Evolutionary conservation across 225 moss, liverwort and hornwort genomes (phyloP), one percentile per base, ranked within the genome.

Genomic region (Marchantia polymorpha): DNA sequence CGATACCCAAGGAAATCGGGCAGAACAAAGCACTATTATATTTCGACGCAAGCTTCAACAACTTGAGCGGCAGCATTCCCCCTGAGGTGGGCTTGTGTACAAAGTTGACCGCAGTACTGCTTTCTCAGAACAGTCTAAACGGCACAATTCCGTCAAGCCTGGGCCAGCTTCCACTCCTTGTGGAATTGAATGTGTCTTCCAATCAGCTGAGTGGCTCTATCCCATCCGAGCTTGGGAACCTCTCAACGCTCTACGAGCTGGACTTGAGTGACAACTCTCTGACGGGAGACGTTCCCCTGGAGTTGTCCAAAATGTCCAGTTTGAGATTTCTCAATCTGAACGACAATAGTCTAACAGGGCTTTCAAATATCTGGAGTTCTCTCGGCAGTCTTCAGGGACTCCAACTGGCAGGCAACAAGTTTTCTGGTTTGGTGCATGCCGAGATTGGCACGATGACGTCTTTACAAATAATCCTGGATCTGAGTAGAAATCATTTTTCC

Each of bases 61-160:
- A 56, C 19, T 56, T 56, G 13, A 13, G 14, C 56, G 56, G 56
- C 13, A 19, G 56, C 56, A 56, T 56, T 56, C 56, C 56, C 13
- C 7, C 25, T 26, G 25, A 20, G 22, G 1, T 56, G 19, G 56
- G 56, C 2, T 12, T 2, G 2, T 56, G 56, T 56, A 12, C 1
- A 13, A 6, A 56, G 56, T 19, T 56, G 56, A 19, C 4, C 2
- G 56, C 19, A 66, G 63, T 92, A 10, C 81, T 83, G 66, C 77
- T 92, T 20, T 64, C 64, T 15, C 16, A 15, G 17, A 82, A 82
- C 64, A 52, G 64, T 29, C 72, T 82, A 8, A 72, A 63, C 14
- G 82, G 82, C 46, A 63, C 49, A 8, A 82, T 82, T 8, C 82
- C 82, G 20, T 6, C 31, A 29, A 58, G 63, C 59, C 77, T 82